Base-by-base conservation (phyloP, 208 protist genomes). In the Acanthamoeba lugdunensis region DNA sequence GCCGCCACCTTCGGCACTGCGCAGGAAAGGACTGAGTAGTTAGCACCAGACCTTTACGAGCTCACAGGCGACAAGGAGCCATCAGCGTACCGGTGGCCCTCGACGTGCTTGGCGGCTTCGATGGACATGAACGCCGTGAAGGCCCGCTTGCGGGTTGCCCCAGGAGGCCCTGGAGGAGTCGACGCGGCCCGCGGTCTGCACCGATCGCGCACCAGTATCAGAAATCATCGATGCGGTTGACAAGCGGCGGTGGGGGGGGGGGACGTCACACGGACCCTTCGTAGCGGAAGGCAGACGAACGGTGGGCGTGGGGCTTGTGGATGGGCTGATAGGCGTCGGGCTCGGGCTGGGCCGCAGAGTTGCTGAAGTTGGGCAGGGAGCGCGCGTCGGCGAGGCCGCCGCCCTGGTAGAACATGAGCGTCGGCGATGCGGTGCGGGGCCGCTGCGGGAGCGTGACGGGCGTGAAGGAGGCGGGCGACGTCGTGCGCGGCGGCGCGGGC, bases 341-440 rank as follows among this genome's bases (percentile, higher is more conserved):
- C 33, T 91, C 85, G 14, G 85, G 85, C 13, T 73, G 85, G 14
- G 65, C 58, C 1, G 85, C 85, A 25, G 61, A 58, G 58, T 45
- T 33, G 65, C 63, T 77, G 65, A 91, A 91, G 21, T 33, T 91
- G 58, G 85, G 85, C 4, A 77, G 61, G 23, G 85, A 75, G 33
- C 58, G 85, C 3, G 52, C 9, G 9, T 28, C 45, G 25, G 85
- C 85, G 13, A 91, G 85, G 28, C 85, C 85, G 21, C 85, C 85
- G 56, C 85, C 85, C 28, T 91, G 85, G 45, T 91, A 91, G 61
- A 91, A 91, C 56, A 77, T 91, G 45, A 77, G 61, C 61, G 85
- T 91, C 7, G 85, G 85, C 63, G 63, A 77, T 16, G 85, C 85
- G 45, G 85, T 91, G 30, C 85, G 85, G 65, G 65, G 65, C 28